Conservation (phyloP, 2,329 filamentous ascomycete genomes). For the Aspergillus viridinutans region DNA sequence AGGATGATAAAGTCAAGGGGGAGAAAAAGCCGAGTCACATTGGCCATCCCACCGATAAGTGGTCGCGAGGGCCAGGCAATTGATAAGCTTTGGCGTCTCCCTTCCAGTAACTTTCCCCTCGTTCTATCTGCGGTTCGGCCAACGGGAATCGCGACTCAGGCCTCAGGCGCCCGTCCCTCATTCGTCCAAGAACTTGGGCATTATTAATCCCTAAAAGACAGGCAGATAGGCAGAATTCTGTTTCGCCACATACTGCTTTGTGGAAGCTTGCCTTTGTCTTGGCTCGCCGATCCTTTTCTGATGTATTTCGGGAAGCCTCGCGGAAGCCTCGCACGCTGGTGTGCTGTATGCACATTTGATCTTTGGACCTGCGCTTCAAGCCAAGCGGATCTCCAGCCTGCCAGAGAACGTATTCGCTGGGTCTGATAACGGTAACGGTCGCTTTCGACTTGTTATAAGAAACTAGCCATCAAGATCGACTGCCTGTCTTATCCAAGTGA, state of each 20-base stretch:
- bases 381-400: constrained; percentile 1
- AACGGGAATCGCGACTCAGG: not conserved
- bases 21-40: not conserved
- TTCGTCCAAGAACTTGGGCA: not conserved
- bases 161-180: not conserved
- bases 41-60: not conserved
- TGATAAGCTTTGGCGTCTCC: not conserved
- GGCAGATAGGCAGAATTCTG: not conserved
- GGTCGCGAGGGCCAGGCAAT: not conserved
- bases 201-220: not conserved
- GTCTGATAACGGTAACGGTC: not conserved
- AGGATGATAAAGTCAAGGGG: not conserved
- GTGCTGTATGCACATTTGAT: not conserved
- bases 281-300: not conserved
- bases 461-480: constrained; percentile 15
- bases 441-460: not conserved
- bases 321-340: not conserved
- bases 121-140: not conserved
- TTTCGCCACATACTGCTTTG: not conserved
- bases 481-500: constrained; percentile 24
- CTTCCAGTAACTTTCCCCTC: too few species aligned
- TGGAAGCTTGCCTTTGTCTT: not conserved
- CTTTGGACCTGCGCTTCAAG: not conserved
- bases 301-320: not conserved
- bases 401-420: not conserved